Base-by-base conservation (phyloP, 2,329 filamentous ascomycete species). In the Colletotrichum abscissum region DNA sequence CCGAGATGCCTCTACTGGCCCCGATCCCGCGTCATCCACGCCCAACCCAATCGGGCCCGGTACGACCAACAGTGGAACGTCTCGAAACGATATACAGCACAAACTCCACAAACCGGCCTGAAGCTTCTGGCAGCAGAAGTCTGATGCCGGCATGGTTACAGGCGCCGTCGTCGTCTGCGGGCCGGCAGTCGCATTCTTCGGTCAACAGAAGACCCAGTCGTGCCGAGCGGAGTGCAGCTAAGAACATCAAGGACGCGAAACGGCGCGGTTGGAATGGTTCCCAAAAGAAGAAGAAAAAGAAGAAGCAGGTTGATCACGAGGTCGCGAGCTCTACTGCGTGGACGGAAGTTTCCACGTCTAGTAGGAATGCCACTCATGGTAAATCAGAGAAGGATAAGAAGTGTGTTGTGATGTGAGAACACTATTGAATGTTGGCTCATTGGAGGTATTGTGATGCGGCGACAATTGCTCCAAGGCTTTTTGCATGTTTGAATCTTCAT, bases 241-340 rank as follows among this genome's bases (percentile, higher is more conserved):
- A 89, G 81, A 92, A 92, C 76, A 89, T 92, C 33, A 85, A 87
- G 22, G 90, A 92, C 74, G 90, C 90, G 1, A 90, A 87, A 81
- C 86, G 85, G 76, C 85, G 84, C 38, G 90, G 90, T 0, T 92
- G 90, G 89, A 85, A 80, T 49, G 81, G 83, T 71, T 81, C 83
- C 42, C 79, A 78, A 46, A 79, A 79, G 59, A 86, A 84, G 76
- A 82, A 82, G 63, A 84, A 81, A 74, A 83, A 81, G 76, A 82
- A 82, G 67, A 79, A 79, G 63, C 74, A 74, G 70, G 60, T 74
- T 3, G 80, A 85, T 67, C 76, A 78, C 55, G 87, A 88, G 71
- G 81, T 78, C 9, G 82, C 79, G 49, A 88, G 85, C 77, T 85
- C 81, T 74, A 82, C 83, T 9, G 87, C 83, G 22, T 90, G 88